A percentile compares a stretch with the other conserved stretches of the same genome.
phyloP scores from a whole-genome alignment of 2,329 filamentous ascomycete species.

The Colletotrichum sp. region DNA sequence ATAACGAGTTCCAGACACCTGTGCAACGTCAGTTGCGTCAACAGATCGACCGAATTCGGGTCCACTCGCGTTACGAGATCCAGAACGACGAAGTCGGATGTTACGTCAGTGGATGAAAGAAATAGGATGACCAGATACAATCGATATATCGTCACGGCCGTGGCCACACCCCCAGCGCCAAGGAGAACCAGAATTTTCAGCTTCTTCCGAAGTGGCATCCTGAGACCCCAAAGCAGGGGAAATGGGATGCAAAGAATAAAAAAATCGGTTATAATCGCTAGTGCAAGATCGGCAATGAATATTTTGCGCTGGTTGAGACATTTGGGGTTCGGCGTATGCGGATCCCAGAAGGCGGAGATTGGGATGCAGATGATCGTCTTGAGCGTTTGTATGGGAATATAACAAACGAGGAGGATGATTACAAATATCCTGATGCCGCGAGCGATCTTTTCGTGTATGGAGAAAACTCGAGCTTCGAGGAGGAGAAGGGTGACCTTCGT shows the following conservation, averaged over 20 bases:
- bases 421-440: slow-evolving; percentile 33
- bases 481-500: slow-evolving; percentile 37
- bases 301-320: slow-evolving; percentile 36
- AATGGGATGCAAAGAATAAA: slow-evolving; percentile 38
- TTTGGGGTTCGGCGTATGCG: slow-evolving; percentile 10
- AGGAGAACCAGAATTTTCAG: slow-evolving; percentile 36
- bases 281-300: slow-evolving; percentile 35
- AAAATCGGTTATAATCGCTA: slow-evolving; percentile 37
- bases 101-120: slow-evolving; percentile 26
- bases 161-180: slow-evolving; percentile 32
- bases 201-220: slow-evolving; percentile 32
- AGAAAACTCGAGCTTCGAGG: slow-evolving; percentile 35
- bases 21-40: background rate
- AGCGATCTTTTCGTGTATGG: slow-evolving; percentile 26
- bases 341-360: slow-evolving; percentile 28
- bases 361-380: slow-evolving; percentile 31
- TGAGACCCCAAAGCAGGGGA: slow-evolving; percentile 33
- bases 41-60: background rate
- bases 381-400: slow-evolving; percentile 30
- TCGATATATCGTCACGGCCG: slow-evolving; percentile 31
- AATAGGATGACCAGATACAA: slow-evolving; percentile 27
- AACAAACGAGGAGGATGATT: slow-evolving; percentile 26
- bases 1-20: slow-evolving; percentile 24
- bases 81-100: slow-evolving; percentile 26
- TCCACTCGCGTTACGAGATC: slow-evolving; percentile 17